These are phyloP conservation scores for Venturia oleaginea DNA, from an alignment of 2,329 filamentous ascomycete species.

Conservation along the genomic window DNA sequence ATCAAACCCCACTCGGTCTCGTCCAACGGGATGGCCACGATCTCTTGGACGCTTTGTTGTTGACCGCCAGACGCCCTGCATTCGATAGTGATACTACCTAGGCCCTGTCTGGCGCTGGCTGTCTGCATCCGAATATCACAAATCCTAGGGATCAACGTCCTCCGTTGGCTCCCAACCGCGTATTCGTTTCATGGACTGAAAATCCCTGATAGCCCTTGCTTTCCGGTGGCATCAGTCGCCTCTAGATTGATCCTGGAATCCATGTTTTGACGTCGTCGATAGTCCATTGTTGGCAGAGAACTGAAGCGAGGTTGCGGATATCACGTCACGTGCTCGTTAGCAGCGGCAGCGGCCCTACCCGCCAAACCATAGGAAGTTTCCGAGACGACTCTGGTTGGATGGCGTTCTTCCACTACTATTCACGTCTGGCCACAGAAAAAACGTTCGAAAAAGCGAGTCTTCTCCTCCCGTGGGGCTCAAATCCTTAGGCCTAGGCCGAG, in stretches of 20 bases:
- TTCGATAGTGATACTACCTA: slow-evolving; percentile 37
- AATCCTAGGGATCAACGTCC: slow-evolving; percentile 29
- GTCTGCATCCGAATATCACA: slow-evolving; percentile 35
- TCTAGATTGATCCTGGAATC: slow-evolving; percentile 21
- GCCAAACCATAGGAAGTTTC: not conserved
- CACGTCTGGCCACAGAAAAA: not conserved
- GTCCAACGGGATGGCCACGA: slow-evolving; percentile 38
- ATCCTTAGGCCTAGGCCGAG: not conserved
- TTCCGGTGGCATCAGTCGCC: slow-evolving; percentile 25
- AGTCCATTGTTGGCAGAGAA: not conserved
- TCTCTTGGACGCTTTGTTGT: slow-evolving; percentile 32
- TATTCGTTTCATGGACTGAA: slow-evolving; percentile 31
- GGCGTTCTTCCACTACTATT: not conserved
- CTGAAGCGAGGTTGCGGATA: slow-evolving; percentile 7
- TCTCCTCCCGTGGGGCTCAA: not conserved
- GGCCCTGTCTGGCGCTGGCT: slow-evolving; percentile 32
- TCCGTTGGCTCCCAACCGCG: slow-evolving; percentile 38
- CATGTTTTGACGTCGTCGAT: slow-evolving; percentile 2
- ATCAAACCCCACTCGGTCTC: slow-evolving; percentile 31
- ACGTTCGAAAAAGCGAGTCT: not conserved
- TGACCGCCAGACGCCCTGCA: slow-evolving; percentile 34
- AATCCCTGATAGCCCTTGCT: slow-evolving; percentile 32
- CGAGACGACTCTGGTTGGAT: not conserved
- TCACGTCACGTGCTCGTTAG: slow-evolving; percentile 6
- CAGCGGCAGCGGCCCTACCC: slow-evolving; percentile 1